These are phyloP conservation scores for Hirsutella rhossiliensis DNA, from an alignment of 2,329 filamentous ascomycete genomes.

Conservation along the genomic window DNA sequence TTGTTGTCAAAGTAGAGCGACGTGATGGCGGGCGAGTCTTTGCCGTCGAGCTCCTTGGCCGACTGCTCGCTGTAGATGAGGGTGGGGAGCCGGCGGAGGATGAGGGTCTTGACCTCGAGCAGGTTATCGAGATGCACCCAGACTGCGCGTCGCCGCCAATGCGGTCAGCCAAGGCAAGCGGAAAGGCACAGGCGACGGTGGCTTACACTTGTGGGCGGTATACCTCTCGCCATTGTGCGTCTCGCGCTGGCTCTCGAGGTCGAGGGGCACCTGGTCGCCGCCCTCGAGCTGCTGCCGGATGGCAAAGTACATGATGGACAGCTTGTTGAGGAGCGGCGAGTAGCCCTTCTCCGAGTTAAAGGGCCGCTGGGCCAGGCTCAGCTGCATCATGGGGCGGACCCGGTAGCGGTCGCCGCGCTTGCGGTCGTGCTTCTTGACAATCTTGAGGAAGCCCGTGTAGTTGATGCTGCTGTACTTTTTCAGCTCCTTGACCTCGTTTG, in stretches of 20 bases:
- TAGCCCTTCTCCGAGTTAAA: conserved; percentile 91
- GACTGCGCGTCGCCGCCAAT: too few relatives aligned
- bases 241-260: conserved; percentile 40
- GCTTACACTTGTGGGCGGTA: conserved; percentile 73
- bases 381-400: conserved; percentile 82
- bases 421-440: conserved; percentile 97
- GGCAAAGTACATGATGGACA: conserved; percentile 94
- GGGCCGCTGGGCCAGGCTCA: conserved; percentile 74
- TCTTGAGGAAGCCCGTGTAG: conserved; percentile 96
- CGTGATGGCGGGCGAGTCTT: conserved; percentile 80
- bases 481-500: conserved; percentile 81
- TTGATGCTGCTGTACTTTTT: conserved; percentile 95
- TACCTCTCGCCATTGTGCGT: conserved; percentile 60
- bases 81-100: conserved; percentile 79
- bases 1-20: conserved; percentile 92
- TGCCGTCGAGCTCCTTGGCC: conserved; percentile 68
- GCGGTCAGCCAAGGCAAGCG: background rate
- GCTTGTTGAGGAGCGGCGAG: conserved; percentile 74
- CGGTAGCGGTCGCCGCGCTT: conserved; percentile 79
- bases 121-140: conserved; percentile 96
- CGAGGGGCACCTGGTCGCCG: conserved; percentile 27
- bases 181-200: background rate
- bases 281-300: conserved; percentile 73
- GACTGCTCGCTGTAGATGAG: conserved; percentile 87
- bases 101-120: conserved; percentile 91